Evolutionary conservation across 2,329 filamentous ascomycete genomes (phyloP).

Genomic region (Zarea fungicola): DNA sequence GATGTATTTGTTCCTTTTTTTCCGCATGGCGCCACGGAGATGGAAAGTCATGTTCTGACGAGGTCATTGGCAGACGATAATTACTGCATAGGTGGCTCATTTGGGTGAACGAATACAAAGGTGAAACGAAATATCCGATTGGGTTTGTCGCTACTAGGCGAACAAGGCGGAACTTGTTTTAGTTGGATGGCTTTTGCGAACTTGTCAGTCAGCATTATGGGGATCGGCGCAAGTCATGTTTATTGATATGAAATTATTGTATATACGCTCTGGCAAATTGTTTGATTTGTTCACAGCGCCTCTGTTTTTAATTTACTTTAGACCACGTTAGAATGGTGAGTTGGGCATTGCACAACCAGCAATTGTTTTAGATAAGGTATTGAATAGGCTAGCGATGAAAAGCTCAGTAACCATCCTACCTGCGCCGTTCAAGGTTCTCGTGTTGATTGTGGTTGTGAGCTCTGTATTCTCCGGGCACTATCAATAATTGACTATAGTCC

Average conservation of each 20-base stretch:
- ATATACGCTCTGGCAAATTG: slow-evolving; percentile 3
- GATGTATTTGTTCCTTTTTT: background rate
- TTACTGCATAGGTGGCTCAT: slow-evolving; percentile 1
- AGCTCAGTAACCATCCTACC: background rate
- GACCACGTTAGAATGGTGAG: slow-evolving; percentile 8
- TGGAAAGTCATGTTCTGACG: background rate
- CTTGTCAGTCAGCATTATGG: slow-evolving; percentile 11
- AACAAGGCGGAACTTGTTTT: background rate
- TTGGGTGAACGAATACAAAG: slow-evolving; percentile 9
- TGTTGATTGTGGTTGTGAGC: too few species aligned
- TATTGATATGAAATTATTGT: slow-evolving; percentile 9
- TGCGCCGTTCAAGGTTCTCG: too few species aligned
- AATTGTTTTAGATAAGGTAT: slow-evolving; percentile 3
- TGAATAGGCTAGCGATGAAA: slow-evolving; percentile 10
- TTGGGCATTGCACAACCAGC: slow-evolving; percentile 5
- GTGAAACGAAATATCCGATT: slow-evolving; percentile 3
- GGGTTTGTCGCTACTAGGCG: slow-evolving; percentile 6
- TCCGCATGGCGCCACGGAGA: background rate
- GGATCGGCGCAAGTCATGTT: slow-evolving; percentile 9
- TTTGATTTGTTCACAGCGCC: background rate
- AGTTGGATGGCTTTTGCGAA: slow-evolving; percentile 6
- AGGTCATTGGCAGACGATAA: background rate
- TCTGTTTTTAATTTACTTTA: background rate
- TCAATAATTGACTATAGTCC: too few species aligned
- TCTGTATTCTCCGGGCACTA: too few species aligned